phyloP scores from a whole-genome alignment of 2,329 filamentous ascomycete genomes.

The Pezicula rhizophila region DNA sequence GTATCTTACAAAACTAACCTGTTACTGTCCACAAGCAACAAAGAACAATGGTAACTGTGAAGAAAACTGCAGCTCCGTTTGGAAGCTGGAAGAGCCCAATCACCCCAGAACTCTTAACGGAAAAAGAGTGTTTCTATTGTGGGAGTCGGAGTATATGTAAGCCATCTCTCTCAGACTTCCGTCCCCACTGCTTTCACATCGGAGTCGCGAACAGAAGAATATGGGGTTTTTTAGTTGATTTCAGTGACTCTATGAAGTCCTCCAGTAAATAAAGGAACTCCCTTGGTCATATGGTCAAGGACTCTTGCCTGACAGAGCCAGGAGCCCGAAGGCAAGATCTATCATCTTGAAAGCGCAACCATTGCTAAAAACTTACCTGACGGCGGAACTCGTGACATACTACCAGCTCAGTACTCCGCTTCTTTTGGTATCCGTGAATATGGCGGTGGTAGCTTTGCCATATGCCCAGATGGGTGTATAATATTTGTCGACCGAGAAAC shows the following conservation, averaged over 20 bases:
- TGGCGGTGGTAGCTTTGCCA: constrained; percentile 38
- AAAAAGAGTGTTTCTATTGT: constrained; percentile 25
- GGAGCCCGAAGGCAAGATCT: constrained; percentile 23
- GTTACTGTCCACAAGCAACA: background rate
- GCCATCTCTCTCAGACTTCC: background rate
- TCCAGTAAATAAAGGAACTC: background rate
- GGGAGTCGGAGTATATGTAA: constrained; percentile 7
- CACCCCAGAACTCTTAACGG: constrained; percentile 26
- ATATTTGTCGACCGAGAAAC: constrained; percentile 34
- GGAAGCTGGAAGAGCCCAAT: constrained; percentile 31
- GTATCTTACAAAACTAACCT: too few species aligned
- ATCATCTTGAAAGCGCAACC: constrained; percentile 29
- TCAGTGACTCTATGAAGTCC: background rate
- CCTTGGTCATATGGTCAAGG: background rate
- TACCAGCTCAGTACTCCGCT: constrained; percentile 37
- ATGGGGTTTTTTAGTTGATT: background rate
- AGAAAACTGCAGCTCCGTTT: constrained; percentile 17
- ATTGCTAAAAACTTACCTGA: constrained; percentile 36
- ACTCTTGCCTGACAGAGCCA: background rate
- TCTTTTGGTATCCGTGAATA: constrained; percentile 44
- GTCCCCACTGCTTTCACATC: background rate
- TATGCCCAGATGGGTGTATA: constrained; percentile 32
- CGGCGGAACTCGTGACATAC: constrained; percentile 28
- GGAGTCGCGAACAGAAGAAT: background rate
- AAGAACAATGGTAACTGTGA: background rate